Conservation (phyloP, 306 rosid species). For the Medicago truncatula region DNA sequence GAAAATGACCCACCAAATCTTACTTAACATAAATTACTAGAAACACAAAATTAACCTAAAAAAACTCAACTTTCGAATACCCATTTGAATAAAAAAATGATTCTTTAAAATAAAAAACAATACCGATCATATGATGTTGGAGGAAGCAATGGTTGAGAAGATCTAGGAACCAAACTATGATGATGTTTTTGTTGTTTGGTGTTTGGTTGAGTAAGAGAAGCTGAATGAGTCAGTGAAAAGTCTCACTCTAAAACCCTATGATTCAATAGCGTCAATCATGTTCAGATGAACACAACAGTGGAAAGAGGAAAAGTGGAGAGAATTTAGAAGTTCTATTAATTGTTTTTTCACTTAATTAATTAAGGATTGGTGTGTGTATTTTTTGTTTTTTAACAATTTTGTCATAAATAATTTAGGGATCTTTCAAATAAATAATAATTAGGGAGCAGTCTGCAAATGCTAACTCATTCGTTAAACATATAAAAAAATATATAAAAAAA, state of each 20-base stretch:
- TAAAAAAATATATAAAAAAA: no score
- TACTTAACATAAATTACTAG: slow-evolving; percentile 26
- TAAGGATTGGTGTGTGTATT: no score
- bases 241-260: slow-evolving; percentile 1
- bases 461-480: no score
- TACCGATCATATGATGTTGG: slow-evolving; percentile 56
- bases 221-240: background rate
- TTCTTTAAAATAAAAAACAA: background rate
- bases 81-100: slow-evolving; percentile 6
- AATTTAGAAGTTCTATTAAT: background rate
- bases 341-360: no score
- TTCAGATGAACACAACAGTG: background rate
- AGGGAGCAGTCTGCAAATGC: no score
- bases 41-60: slow-evolving; percentile 1
- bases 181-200: background rate
- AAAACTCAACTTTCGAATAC: slow-evolving; percentile 32
- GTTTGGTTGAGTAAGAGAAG: slow-evolving; percentile 5
- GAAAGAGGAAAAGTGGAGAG: background rate
- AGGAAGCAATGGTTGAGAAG: slow-evolving; percentile 45
- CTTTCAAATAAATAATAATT: no score
- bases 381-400: no score
- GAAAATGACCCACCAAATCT: slow-evolving; percentile 31
- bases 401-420: no score
- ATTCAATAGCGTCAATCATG: slow-evolving; percentile 1
- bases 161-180: slow-evolving; percentile 39